phyloP scores from a whole-genome alignment of 2,329 filamentous ascomycete species.

The Lachnellula occidentalis region DNA sequence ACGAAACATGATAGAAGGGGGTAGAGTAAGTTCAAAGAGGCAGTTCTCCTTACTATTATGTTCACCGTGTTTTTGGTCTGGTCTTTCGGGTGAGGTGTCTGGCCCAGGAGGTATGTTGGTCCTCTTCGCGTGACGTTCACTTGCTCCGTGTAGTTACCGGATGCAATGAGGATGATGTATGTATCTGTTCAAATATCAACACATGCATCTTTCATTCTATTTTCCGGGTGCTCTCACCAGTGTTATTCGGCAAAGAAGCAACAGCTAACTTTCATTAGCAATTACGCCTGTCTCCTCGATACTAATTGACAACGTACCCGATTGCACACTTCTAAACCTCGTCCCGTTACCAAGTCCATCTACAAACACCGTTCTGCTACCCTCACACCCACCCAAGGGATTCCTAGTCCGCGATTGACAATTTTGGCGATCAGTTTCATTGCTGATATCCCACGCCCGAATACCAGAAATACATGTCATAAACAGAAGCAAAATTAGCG shows the following conservation, averaged over 20 bases:
- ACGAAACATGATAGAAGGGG: too few relatives aligned
- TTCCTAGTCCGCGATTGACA: slow-evolving; percentile 18
- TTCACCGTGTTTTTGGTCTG: slow-evolving; percentile 43
- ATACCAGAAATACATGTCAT: slow-evolving; percentile 3
- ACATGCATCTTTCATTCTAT: not conserved
- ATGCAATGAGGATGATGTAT: slow-evolving; percentile 53
- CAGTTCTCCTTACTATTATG: too few relatives aligned
- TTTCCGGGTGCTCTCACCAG: slow-evolving; percentile 11
- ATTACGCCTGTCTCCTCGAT: not conserved
- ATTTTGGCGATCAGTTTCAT: slow-evolving; percentile 14
- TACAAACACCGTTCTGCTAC: slow-evolving; percentile 19
- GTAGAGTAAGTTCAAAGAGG: too few relatives aligned
- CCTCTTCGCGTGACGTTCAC: slow-evolving; percentile 58
- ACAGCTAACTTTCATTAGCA: slow-evolving; percentile 19
- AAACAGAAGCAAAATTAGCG: slow-evolving; percentile 3
- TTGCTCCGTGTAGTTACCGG: slow-evolving; percentile 53
- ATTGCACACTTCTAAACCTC: slow-evolving; percentile 24
- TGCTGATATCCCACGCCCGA: slow-evolving; percentile 23
- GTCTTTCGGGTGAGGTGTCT: slow-evolving; percentile 28
- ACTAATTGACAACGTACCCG: slow-evolving; percentile 13
- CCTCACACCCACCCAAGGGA: slow-evolving; percentile 25
- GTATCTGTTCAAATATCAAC: slow-evolving; percentile 13
- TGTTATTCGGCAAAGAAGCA: slow-evolving; percentile 24
- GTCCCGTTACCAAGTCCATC: slow-evolving; percentile 8
- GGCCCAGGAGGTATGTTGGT: slow-evolving; percentile 57